phyloP scores from a whole-genome alignment of 495 filamentous ascomycete genomes.

The Penicillium goetzii region DNA sequence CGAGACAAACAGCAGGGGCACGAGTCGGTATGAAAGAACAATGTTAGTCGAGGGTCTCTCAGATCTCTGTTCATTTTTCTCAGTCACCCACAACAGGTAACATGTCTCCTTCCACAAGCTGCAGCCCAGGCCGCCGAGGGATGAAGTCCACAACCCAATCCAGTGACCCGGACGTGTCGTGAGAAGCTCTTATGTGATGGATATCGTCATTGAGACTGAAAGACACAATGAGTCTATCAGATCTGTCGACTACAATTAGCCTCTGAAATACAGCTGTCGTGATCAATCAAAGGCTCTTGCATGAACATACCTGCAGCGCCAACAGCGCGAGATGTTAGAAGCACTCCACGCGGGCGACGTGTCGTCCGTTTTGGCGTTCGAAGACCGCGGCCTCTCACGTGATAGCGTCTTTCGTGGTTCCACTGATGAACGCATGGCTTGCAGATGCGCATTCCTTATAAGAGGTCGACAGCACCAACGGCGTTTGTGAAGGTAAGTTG shows the following conservation, averaged over 20 bases:
- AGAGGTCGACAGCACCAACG: slow-evolving; percentile 22
- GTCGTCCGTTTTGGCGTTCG: slow-evolving; percentile 22
- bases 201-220: slow-evolving; percentile 45
- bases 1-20: not conserved
- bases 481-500: slow-evolving; percentile 20
- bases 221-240: slow-evolving; percentile 12
- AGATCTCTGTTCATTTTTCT: slow-evolving; percentile 55
- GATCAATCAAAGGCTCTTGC: too few species aligned
- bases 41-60: slow-evolving; percentile 29
- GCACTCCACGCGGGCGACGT: slow-evolving; percentile 9
- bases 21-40: not conserved
- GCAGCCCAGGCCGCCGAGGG: slow-evolving; percentile 25
- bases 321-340: slow-evolving; percentile 4
- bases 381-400: slow-evolving; percentile 25
- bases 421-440: slow-evolving; percentile 36
- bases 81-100: slow-evolving; percentile 42
- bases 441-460: slow-evolving; percentile 28
- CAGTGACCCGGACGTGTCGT: slow-evolving; percentile 37
- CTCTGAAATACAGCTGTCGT: not conserved
- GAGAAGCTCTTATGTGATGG: slow-evolving; percentile 41
- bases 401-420: slow-evolving; percentile 28
- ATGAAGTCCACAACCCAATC: slow-evolving; percentile 39
- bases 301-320: slow-evolving; percentile 15
- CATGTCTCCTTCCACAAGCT: slow-evolving; percentile 42
- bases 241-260: slow-evolving; percentile 10